phyloP scores from a whole-genome alignment of 2,329 filamentous ascomycete species.

The Hirsutella minnesotensis region DNA sequence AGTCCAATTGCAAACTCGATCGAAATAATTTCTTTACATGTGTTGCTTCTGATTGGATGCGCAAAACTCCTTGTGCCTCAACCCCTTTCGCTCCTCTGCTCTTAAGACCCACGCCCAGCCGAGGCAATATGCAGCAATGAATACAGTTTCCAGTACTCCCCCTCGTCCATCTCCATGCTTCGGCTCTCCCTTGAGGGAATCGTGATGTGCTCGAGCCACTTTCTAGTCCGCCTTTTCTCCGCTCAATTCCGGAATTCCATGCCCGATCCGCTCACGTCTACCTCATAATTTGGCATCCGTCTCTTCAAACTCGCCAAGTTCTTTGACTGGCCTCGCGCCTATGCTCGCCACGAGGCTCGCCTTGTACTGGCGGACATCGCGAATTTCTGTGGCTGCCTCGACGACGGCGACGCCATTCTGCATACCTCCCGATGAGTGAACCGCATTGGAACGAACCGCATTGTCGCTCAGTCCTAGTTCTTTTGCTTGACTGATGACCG shows the following conservation, averaged over 20 bases:
- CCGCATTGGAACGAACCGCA: conserved; percentile 15
- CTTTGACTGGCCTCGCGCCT: conserved; percentile 60
- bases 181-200: no score
- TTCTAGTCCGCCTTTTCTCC: no score
- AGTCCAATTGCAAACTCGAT: no score
- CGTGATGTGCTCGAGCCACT: no score
- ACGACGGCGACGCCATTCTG: conserved; percentile 29
- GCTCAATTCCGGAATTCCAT: background rate
- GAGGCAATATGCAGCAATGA: no score
- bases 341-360: conserved; percentile 58
- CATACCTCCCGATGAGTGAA: conserved; percentile 19
- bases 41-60: no score
- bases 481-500: conserved; percentile 32
- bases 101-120: no score
- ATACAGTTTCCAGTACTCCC: no score
- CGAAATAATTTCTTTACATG: no score
- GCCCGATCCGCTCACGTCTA: background rate
- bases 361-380: conserved; percentile 73
- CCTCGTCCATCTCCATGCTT: no score
- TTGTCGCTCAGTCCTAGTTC: conserved; percentile 28
- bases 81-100: no score
- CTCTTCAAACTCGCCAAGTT: conserved; percentile 79
- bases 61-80: no score
- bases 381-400: conserved; percentile 45
- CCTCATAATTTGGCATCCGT: conserved; percentile 63